A percentile compares a stretch with the other conserved stretches of the same genome.
phyloP scores from a whole-genome alignment of 2,329 filamentous ascomycete genomes.

The Fusarium austroafricanum region DNA sequence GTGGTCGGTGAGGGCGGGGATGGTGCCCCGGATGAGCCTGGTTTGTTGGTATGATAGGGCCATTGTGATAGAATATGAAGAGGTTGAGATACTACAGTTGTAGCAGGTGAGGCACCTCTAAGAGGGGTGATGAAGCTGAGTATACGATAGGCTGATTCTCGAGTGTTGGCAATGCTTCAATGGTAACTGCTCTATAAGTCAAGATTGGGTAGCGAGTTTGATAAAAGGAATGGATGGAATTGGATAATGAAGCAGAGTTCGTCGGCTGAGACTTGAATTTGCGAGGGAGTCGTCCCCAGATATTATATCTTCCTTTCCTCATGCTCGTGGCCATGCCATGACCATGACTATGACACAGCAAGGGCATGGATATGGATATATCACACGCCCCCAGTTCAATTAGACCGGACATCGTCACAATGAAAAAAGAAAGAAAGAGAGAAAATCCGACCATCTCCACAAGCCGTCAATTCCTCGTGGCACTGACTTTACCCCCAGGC shows the following conservation, averaged over 20 bases:
- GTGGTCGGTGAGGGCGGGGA: slow-evolving; percentile 75
- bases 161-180: background rate
- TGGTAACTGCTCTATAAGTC: background rate
- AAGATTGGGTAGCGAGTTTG: background rate
- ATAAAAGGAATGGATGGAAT: slow-evolving; percentile 13
- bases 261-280: background rate
- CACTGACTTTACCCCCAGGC: slow-evolving; percentile 5
- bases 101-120: slow-evolving; percentile 2
- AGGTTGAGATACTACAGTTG: background rate
- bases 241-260: slow-evolving; percentile 13
- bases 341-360: background rate
- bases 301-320: slow-evolving; percentile 43
- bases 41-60: slow-evolving; percentile 66
- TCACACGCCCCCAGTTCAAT: slow-evolving; percentile 27
- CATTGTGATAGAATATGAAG: slow-evolving; percentile 44
- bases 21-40: slow-evolving; percentile 74
- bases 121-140: slow-evolving; percentile 1
- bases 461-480: slow-evolving; percentile 46
- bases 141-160: background rate
- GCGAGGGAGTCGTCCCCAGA: slow-evolving; percentile 28
- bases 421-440: slow-evolving; percentile 20
- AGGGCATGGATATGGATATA: slow-evolving; percentile 10
- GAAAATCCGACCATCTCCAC: slow-evolving; percentile 39
- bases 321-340: background rate
- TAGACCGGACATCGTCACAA: slow-evolving; percentile 7